Evolutionary conservation across 352 stramenopile genomes (phyloP).

Genomic region (Phytophthora pistaciae): DNA sequence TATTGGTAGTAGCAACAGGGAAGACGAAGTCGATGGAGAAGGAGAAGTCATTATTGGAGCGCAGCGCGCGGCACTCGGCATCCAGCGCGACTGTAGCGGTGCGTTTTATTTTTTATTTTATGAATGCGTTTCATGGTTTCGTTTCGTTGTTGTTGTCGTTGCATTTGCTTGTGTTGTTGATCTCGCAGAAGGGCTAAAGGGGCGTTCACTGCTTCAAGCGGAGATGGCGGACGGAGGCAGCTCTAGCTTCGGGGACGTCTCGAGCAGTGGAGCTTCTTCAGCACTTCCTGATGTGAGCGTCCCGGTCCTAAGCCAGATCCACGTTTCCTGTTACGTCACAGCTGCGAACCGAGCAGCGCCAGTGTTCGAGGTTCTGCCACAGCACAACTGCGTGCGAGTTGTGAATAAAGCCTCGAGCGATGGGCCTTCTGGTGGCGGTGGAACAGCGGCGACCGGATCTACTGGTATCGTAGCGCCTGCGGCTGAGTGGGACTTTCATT

Average conservation of each 20-base stretch:
- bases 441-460: background rate
- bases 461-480: background rate
- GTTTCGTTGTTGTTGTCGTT: constrained; percentile 11
- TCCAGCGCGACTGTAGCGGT: constrained; percentile 24
- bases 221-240: constrained; percentile 9
- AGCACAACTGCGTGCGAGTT: constrained; percentile 55
- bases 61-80: constrained; percentile 15
- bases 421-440: background rate
- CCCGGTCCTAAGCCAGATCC: constrained; percentile 47
- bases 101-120: constrained; percentile 47
- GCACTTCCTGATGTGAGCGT: background rate
- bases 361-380: constrained; percentile 63
- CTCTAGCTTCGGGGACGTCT: background rate
- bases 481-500: constrained; percentile 71
- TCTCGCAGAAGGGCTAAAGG: background rate
- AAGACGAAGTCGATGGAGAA: constrained; percentile 26
- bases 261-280: background rate
- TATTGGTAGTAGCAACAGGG: constrained; percentile 34
- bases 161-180: background rate
- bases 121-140: constrained; percentile 33
- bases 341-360: constrained; percentile 70
- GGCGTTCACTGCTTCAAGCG: constrained; percentile 2
- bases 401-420: constrained; percentile 41
- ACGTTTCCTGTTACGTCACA: constrained; percentile 80
- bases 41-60: constrained; percentile 41